Evolutionary conservation across 129 eudicot species (phyloP), one percentile per base, ranked within the genome.

Genomic region (Silybum marianum): DNA sequence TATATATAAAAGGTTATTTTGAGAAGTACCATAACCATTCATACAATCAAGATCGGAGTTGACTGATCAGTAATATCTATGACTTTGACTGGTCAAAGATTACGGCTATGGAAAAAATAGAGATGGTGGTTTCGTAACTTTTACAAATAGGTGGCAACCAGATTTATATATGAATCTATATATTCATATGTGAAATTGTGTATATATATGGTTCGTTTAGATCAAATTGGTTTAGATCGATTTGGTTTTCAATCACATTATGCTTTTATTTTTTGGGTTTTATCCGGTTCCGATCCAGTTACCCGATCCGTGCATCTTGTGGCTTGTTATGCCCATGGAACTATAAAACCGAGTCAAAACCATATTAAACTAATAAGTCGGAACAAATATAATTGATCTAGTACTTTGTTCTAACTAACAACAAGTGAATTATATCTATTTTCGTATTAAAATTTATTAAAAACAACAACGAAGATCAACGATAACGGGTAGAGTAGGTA

Each of bases 401-500:
- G 54, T 44, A 44, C 16, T 11, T 44, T 13, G 54, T 44, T 44
- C 16, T 11, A 44, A 44, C 54, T 54, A 54, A 54, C 4, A 54
- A 6, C 65, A 54, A 54, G 9, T 54, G 22, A 54, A 54, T 18
- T 75, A 38, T 24, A 81, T 46, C 44, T 66, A 60, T 21, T 22
- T 46, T 48, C 9, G n/a, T 3, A 0, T 83, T 44, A 79, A 34
- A 83, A 77, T 77, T 72, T 73, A 76, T 87, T 60, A 0, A 89
- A 73, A 24, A 86, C 74, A 82, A 81, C 82, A 75, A 93, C 97
- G 12, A 93, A 88, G 69, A 91, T 75, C 91, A 93, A 79, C 18
- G 98, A 91, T 30, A 88, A 75, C 0, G 97, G 98, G 68, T 93
- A 93, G 60, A 93, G 87, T 76, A 90, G 67, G 87, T 28, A 91